Evolutionary conservation across 257 asterid genomes (phyloP).

Genomic region (Jacaranda copaia): DNA sequence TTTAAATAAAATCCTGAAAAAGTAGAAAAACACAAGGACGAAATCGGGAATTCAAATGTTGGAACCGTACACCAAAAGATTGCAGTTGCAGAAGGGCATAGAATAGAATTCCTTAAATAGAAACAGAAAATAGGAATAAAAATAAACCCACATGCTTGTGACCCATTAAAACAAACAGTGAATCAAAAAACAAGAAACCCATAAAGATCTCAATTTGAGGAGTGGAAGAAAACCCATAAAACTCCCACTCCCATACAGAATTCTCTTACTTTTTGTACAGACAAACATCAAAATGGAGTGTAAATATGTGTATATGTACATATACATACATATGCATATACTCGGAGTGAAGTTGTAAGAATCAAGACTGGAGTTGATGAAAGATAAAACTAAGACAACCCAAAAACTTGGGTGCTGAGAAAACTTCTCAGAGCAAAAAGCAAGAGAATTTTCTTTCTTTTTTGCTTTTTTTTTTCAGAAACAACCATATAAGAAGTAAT

Average conservation of each 20-base stretch:
- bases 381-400: neutral
- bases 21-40: constrained; percentile 42
- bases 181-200: constrained; percentile 22
- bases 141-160: constrained; percentile 14
- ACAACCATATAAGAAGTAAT: neutral
- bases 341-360: neutral
- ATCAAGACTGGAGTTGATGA: neutral
- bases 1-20: constrained; percentile 28
- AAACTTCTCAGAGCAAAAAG: neutral
- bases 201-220: constrained; percentile 34
- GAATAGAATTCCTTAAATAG: constrained; percentile 38
- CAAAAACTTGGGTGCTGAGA: neutral
- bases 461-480: neutral
- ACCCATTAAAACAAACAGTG: constrained; percentile 26
- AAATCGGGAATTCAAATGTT: constrained; percentile 57
- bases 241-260: too few species aligned
- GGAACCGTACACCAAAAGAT: constrained; percentile 47
- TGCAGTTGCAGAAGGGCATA: constrained; percentile 41
- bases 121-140: constrained; percentile 24
- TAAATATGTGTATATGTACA: too few species aligned
- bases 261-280: too few species aligned
- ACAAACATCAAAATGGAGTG: too few species aligned
- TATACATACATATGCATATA: too few species aligned
- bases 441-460: neutral
- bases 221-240: too few species aligned